These are phyloP conservation scores for Trichosporon sp. DNA, from an alignment of 1,284 basidiomycete species.

Conservation along the genomic window DNA sequence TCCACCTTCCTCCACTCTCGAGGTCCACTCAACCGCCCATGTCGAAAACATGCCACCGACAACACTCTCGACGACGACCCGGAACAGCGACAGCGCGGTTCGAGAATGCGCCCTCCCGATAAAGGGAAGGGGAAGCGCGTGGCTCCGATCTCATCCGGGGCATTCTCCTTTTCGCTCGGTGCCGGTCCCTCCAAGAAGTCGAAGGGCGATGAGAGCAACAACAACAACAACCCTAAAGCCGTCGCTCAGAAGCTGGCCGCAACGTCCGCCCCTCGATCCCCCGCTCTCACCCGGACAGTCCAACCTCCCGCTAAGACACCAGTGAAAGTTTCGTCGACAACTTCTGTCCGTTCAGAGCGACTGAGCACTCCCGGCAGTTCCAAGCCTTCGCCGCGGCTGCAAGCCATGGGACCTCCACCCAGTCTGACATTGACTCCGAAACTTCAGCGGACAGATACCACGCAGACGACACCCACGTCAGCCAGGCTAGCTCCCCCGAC, in stretches of 20 bases:
- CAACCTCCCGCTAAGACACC: background rate
- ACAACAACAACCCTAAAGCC: background rate
- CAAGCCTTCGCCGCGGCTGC: background rate
- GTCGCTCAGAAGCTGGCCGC: background rate
- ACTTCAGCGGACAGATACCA: background rate
- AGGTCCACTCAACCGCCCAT: background rate
- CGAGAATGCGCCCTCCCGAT: constrained; percentile 4
- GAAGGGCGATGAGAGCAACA: constrained; percentile 9
- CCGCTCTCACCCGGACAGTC: background rate
- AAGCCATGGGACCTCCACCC: background rate
- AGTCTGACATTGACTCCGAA: background rate
- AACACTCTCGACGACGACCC: constrained; percentile 6
- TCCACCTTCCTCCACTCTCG: constrained; percentile 23
- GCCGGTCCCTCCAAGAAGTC: constrained; percentile 35
- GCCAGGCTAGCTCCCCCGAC: background rate
- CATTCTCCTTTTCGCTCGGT: constrained; percentile 38
- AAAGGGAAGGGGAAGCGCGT: constrained; percentile 30
- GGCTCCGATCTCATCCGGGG: constrained; percentile 38
- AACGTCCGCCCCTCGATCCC: background rate
- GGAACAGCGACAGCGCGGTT: background rate
- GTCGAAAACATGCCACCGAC: background rate
- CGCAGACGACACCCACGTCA: background rate
- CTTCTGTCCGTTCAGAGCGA: background rate
- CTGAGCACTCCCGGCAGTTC: background rate
- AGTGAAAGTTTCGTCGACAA: background rate